These are phyloP conservation scores for Naganishia cerealis DNA, from an alignment of 1,284 basidiomycete genomes.

Conservation along the genomic window DNA sequence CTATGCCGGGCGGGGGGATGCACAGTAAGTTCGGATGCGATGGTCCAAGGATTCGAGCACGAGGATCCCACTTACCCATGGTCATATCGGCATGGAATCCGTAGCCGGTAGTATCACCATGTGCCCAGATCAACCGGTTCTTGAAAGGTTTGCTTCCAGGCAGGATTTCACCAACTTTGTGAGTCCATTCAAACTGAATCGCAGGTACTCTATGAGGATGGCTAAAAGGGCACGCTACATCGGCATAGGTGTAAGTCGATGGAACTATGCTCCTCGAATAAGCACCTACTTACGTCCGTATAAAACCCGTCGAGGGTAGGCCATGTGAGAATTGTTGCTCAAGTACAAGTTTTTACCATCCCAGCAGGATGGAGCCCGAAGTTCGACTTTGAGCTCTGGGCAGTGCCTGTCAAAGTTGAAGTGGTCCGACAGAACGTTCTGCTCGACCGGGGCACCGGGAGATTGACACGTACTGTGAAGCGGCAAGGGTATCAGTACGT, in stretches of 20 bases:
- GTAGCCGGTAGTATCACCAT: slow-evolving; percentile 44
- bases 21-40: background rate
- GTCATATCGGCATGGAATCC: slow-evolving; percentile 26
- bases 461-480: slow-evolving; percentile 27
- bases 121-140: slow-evolving; percentile 45
- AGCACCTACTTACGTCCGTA: slow-evolving; percentile 23
- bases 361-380: slow-evolving; percentile 45
- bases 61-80: slow-evolving; percentile 8
- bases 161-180: slow-evolving; percentile 26
- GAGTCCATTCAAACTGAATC: slow-evolving; percentile 45
- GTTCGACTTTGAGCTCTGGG: slow-evolving; percentile 41
- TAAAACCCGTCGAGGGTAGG: slow-evolving; percentile 18
- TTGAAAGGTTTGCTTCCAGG: slow-evolving; percentile 34
- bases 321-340: slow-evolving; percentile 42
- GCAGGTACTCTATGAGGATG: slow-evolving; percentile 45
- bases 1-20: background rate
- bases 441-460: background rate
- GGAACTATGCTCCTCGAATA: background rate
- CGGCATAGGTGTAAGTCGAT: background rate
- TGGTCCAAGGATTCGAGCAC: background rate
- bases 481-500: background rate
- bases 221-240: slow-evolving; percentile 39
- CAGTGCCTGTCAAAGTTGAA: slow-evolving; percentile 44
- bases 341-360: slow-evolving; percentile 46
- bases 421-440: slow-evolving; percentile 33